These are phyloP conservation scores for Parvularia atlantis DNA, from an alignment of 78 protist species.

Conservation along the genomic window DNA sequence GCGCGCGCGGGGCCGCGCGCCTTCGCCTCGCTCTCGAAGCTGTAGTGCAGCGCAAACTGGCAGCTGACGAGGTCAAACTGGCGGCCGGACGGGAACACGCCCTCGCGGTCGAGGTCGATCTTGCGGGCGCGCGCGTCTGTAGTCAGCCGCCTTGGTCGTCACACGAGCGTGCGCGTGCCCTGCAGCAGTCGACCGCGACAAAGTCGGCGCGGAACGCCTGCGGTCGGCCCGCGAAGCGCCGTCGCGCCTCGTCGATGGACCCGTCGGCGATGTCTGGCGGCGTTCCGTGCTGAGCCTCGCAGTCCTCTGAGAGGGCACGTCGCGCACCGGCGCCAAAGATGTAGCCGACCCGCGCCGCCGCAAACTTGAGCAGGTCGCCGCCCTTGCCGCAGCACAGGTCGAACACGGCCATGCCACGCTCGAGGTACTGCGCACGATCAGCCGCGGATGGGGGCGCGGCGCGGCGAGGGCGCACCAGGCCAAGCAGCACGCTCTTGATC, in stretches of 20 bases:
- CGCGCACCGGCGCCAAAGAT: neutral
- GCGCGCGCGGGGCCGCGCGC: too few species aligned
- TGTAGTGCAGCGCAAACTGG: constrained; percentile 34
- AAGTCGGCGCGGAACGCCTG: neutral
- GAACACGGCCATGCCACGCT: neutral
- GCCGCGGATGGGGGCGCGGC: neutral
- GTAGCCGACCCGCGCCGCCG: neutral
- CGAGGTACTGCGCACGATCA: neutral
- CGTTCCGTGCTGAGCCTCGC: neutral
- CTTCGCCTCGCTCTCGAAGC: constrained; percentile 7
- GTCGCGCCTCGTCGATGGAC: too few species aligned
- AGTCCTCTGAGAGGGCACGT: neutral
- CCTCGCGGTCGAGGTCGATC: too few species aligned
- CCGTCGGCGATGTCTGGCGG: too few species aligned
- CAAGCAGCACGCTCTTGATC: neutral
- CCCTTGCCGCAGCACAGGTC: constrained; percentile 35
- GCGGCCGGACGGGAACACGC: too few species aligned
- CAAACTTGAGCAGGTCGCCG: constrained; percentile 16
- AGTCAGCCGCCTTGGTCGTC: neutral
- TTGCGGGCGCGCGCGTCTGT: neutral
- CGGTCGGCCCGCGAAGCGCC: too few species aligned
- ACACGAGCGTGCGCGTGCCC: neutral
- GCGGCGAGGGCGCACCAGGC: neutral
- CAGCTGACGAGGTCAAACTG: constrained; percentile 16
- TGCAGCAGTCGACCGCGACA: neutral